Conservation (phyloP, 1,284 basidiomycete species). For the Coniophora puteana region DNA sequence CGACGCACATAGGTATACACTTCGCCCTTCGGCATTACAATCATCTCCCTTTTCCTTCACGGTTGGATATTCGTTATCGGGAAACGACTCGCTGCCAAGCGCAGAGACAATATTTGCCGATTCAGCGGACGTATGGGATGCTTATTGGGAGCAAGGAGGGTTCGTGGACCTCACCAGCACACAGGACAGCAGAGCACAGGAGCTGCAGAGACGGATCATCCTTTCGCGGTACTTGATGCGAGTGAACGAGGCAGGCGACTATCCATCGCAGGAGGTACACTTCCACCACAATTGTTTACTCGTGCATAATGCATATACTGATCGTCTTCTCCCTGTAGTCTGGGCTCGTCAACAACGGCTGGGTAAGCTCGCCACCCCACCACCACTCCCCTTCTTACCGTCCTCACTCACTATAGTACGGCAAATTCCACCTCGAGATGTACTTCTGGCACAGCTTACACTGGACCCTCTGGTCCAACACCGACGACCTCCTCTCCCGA, state of each 20-base stretch:
- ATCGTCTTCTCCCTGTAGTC: slow-evolving; percentile 32
- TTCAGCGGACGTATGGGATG: slow-evolving; percentile 39
- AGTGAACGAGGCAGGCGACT: slow-evolving; percentile 57
- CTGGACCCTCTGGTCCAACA: slow-evolving; percentile 61
- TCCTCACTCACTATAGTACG: slow-evolving; percentile 27
- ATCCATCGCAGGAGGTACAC: slow-evolving; percentile 54
- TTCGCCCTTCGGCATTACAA: slow-evolving; percentile 23
- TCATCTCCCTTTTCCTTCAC: slow-evolving; percentile 30
- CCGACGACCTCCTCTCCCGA: slow-evolving; percentile 47
- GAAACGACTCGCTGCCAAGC: slow-evolving; percentile 15
- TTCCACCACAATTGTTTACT: not conserved
- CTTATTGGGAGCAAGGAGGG: slow-evolving; percentile 46
- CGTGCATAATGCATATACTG: not conserved
- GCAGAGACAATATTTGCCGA: slow-evolving; percentile 27
- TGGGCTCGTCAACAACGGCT: slow-evolving; percentile 55
- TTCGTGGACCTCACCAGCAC: slow-evolving; percentile 55
- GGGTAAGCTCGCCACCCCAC: slow-evolving; percentile 36
- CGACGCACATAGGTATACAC: slow-evolving; percentile 41
- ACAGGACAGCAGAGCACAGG: slow-evolving; percentile 45
- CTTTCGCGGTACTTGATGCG: slow-evolving; percentile 54
- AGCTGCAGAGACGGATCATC: slow-evolving; percentile 55
- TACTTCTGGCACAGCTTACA: slow-evolving; percentile 59
- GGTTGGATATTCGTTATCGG: slow-evolving; percentile 27
- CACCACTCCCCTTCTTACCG: not conserved
- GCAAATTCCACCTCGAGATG: slow-evolving; percentile 61